Base-by-base conservation (phyloP, 495 filamentous ascomycete species). In the Aspergillus asperescens region DNA sequence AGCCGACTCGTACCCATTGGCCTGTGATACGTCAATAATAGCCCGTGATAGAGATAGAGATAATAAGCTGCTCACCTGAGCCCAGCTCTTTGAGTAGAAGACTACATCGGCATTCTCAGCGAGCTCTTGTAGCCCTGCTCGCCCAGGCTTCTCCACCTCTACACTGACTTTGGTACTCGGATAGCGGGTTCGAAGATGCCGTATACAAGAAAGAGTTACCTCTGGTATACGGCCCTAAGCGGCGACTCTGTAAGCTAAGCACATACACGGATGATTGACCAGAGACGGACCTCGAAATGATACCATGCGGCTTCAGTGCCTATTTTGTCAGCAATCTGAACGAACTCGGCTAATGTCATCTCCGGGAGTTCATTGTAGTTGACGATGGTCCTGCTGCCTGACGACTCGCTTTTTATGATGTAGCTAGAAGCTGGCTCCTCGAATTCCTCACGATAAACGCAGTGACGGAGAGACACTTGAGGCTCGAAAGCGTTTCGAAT, bases 1-100 rank as follows among this genome's bases (percentile, higher is more conserved):
- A 34, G 76, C 68, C 13, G 70, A 74, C 31, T 55, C 48, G 62
- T 81, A 79, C 57, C 75, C 72, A 42, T 72, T 66, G 32, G 56
- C 65, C 79, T 81, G 20, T n/a, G 15, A 20, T 39, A 10, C 4
- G 1, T 49, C 2, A 49, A 23, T 22, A 16, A 5, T n/a, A 6
- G 15, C 4, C 13, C 19, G 18, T 24, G 10, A 12, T 4, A 15
- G n/a, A 35, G 9, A 38, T 5, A 3, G 1, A 4, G 13, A 34
- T n/a, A 13, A 46, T 15, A 39, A n/a, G 20, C 45, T n/a, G n/a
- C 71, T 64, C 66, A 85, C 84, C 64, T 80, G 77, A 52, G 85
- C 85, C 85, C 85, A 88, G 51, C 70, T 76, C 55, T 77, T 80
- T 5, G 85, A 86, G 65, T 84, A 88, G 64, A 88, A 87, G 15